Percentiles rank a stretch among this genome's conserved stretches.
Evolutionary conservation across 768 basidiomycete species (phyloP).

Genomic region (Boletus patriciae): DNA sequence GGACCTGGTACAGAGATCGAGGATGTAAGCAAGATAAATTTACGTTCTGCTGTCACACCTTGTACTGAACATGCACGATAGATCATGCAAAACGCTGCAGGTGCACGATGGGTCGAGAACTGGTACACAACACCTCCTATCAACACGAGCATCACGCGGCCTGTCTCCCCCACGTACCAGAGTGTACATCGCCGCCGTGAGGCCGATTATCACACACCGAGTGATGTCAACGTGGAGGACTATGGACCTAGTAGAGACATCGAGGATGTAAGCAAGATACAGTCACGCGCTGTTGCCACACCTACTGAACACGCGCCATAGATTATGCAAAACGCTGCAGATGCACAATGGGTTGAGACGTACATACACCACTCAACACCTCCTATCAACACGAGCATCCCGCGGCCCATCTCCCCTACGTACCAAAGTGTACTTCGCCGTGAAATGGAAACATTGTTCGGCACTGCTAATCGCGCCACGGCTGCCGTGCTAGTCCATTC

Average conservation of each 20-base stretch:
- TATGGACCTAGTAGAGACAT: background rate
- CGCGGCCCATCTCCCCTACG: too few species aligned
- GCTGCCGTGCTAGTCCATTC: background rate
- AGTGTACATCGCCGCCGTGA: background rate
- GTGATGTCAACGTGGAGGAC: background rate
- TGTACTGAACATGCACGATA: background rate
- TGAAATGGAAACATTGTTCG: background rate
- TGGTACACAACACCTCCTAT: background rate
- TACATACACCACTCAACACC: background rate
- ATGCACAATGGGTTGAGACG: background rate
- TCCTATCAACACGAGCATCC: too few species aligned
- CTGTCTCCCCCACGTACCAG: background rate
- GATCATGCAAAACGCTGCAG: background rate
- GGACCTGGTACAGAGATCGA: background rate
- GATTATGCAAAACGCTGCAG: background rate
- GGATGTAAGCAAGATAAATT: background rate
- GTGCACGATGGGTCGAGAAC: background rate
- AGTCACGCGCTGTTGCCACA: too few species aligned
- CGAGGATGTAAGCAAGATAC: background rate
- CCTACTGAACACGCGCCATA: background rate
- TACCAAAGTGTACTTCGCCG: background rate
- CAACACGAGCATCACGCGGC: too few species aligned
- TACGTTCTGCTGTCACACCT: too few species aligned
- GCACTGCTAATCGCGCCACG: background rate
- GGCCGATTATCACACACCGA: too few species aligned